phyloP scores from a whole-genome alignment of 257 asterid species.

The Solanum virginianum region DNA sequence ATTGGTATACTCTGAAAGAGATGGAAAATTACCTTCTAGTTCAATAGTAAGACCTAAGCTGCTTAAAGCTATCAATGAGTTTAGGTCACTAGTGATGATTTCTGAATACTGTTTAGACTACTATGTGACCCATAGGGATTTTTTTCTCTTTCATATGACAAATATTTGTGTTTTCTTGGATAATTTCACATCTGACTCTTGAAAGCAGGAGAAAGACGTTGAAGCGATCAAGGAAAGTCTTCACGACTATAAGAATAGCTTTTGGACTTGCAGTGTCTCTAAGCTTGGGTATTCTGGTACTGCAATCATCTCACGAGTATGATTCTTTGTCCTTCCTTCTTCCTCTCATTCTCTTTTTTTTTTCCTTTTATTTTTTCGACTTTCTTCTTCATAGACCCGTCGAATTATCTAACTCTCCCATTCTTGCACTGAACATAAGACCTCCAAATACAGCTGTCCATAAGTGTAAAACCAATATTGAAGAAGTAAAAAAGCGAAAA shows the following conservation, averaged over 20 bases:
- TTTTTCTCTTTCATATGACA: neutral
- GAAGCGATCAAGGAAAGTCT: conserved; percentile 53
- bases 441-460: neutral
- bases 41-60: neutral
- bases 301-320: conserved; percentile 87
- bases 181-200: conserved; percentile 7
- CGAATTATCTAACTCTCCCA: neutral
- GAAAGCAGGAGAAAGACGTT: conserved; percentile 81
- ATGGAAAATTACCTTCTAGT: neutral
- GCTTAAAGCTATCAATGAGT: neutral
- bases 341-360: neutral
- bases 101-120: neutral
- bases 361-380: neutral
- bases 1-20: neutral
- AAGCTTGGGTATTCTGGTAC: conserved; percentile 95
- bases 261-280: conserved; percentile 86
- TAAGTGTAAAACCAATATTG: neutral
- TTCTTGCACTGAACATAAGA: neutral
- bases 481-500: neutral
- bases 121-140: neutral
- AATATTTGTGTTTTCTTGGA: neutral
- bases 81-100: neutral
- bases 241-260: conserved; percentile 71
- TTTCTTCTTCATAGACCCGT: neutral
- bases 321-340: neutral